These are phyloP conservation scores for Taphrina deformans DNA, from an alignment of 1,139 yeast species.

Conservation along the genomic window DNA sequence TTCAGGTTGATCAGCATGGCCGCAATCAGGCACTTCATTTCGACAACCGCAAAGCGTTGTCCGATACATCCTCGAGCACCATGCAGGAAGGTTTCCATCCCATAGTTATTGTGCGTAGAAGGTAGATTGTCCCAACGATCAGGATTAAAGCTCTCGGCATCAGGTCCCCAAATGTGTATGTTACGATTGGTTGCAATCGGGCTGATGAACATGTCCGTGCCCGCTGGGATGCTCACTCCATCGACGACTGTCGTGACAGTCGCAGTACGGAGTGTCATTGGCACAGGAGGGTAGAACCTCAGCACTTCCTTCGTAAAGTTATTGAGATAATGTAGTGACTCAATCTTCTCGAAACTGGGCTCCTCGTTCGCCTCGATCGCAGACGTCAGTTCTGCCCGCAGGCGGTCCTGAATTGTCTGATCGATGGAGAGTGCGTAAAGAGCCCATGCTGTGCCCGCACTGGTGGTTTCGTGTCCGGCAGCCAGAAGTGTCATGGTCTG, in stretches of 20 bases:
- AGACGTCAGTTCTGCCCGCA: constrained; percentile 36
- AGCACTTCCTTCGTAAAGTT: constrained; percentile 42
- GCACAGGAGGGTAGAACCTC: constrained; percentile 43
- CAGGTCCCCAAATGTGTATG: constrained; percentile 38
- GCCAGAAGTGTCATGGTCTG: constrained; percentile 38
- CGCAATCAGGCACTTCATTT: constrained; percentile 36
- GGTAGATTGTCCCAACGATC: constrained; percentile 37
- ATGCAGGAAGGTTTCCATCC: constrained; percentile 37
- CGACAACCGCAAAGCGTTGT: constrained; percentile 37
- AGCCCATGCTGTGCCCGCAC: constrained; percentile 37
- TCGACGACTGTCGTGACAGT: constrained; percentile 39
- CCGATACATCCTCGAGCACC: constrained; percentile 39
- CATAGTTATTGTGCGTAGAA: constrained; percentile 36
- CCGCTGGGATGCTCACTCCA: constrained; percentile 33
- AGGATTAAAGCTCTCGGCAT: constrained; percentile 38
- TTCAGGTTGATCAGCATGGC: constrained; percentile 35
- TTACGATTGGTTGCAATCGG: constrained; percentile 34
- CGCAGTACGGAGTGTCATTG: constrained; percentile 43
- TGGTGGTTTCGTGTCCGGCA: constrained; percentile 40
- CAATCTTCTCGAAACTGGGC: constrained; percentile 35
- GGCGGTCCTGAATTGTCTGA: constrained; percentile 35
- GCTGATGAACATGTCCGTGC: constrained; percentile 35
- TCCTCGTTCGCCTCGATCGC: constrained; percentile 29
- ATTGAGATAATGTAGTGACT: constrained; percentile 38
- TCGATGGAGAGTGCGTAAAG: constrained; percentile 33